Conservation (phyloP, 176 grass and related monocot genomes). For the Aegilops speltoides region DNA sequence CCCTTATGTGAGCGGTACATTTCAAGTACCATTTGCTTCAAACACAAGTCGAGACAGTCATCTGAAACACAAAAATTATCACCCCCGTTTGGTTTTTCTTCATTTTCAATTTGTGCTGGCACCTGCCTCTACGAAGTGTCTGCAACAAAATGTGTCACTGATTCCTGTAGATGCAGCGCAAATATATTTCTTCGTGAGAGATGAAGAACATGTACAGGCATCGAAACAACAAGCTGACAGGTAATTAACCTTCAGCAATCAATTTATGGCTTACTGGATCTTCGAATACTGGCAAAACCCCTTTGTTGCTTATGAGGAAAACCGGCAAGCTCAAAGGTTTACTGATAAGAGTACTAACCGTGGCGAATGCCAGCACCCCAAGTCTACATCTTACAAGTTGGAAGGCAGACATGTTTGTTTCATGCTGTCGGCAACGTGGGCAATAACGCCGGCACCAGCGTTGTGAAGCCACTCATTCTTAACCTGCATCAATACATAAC, state of each 20-base stretch:
- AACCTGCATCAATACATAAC: constrained; percentile 36
- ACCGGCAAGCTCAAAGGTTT: not conserved
- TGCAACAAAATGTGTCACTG: not conserved
- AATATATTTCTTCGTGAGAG: not conserved
- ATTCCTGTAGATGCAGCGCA: not conserved
- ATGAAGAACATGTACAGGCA: not conserved
- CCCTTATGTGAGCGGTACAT: too few relatives aligned
- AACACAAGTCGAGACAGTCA: not conserved
- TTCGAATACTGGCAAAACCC: not conserved
- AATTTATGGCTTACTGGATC: not conserved
- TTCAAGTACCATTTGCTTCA: not conserved
- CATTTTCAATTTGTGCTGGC: not conserved
- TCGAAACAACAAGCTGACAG: not conserved
- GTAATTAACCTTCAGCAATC: not conserved
- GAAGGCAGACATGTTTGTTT: constrained; percentile 48
- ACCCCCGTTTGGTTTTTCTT: not conserved
- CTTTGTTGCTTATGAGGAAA: not conserved
- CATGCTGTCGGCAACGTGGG: constrained; percentile 63
- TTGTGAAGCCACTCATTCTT: constrained; percentile 76
- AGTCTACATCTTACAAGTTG: constrained; percentile 31
- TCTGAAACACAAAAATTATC: not conserved
- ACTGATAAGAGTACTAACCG: not conserved
- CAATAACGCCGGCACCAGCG: constrained; percentile 74
- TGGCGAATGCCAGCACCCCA: not conserved
- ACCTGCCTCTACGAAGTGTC: not conserved